Percentiles rank a stretch among this genome's conserved stretches.
Conservation (phyloP, 352 stramenopile genomes). For the Phytophthora fragariaefolia region DNA sequence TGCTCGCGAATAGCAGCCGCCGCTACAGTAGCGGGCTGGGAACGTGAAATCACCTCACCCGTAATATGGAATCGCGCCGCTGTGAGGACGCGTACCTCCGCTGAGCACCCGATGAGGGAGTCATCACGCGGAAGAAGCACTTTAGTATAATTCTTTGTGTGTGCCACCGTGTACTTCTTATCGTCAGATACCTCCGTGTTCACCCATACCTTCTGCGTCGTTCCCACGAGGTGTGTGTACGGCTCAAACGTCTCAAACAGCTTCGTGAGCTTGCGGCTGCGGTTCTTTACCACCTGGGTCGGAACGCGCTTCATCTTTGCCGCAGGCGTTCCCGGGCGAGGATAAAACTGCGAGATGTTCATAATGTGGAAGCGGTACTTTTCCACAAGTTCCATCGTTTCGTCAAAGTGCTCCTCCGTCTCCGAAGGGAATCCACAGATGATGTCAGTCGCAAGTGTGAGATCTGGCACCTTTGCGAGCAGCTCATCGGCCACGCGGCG, state of each 20-base stretch:
- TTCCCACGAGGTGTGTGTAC: slow-evolving; percentile 75
- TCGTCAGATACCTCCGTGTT: slow-evolving; percentile 88
- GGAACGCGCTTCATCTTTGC: slow-evolving; percentile 90
- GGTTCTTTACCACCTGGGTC: slow-evolving; percentile 91
- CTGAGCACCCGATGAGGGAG: slow-evolving; percentile 74
- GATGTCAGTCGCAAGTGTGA: slow-evolving; percentile 93
- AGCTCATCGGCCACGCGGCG: slow-evolving; percentile 76
- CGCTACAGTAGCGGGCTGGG: slow-evolving; percentile 56
- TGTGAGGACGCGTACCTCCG: slow-evolving; percentile 61
- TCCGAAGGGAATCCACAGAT: slow-evolving; percentile 93
- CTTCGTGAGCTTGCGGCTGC: slow-evolving; percentile 83
- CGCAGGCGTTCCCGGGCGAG: slow-evolving; percentile 89
- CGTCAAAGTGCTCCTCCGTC: slow-evolving; percentile 89
- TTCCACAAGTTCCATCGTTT: slow-evolving; percentile 88
- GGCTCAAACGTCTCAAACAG: slow-evolving; percentile 88
- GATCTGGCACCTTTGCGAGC: slow-evolving; percentile 67
- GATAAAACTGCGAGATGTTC: slow-evolving; percentile 96
- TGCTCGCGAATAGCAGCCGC: slow-evolving; percentile 59
- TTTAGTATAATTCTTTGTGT: slow-evolving; percentile 95
- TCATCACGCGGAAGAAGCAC: slow-evolving; percentile 84
- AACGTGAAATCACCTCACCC: slow-evolving; percentile 61
- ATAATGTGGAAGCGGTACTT: slow-evolving; percentile 92
- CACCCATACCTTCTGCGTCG: slow-evolving; percentile 74
- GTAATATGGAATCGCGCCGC: slow-evolving; percentile 81
- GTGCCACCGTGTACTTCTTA: slow-evolving; percentile 78